phyloP scores from a whole-genome alignment of 441 rosid genomes.

The Pelargonium citronellum region DNA sequence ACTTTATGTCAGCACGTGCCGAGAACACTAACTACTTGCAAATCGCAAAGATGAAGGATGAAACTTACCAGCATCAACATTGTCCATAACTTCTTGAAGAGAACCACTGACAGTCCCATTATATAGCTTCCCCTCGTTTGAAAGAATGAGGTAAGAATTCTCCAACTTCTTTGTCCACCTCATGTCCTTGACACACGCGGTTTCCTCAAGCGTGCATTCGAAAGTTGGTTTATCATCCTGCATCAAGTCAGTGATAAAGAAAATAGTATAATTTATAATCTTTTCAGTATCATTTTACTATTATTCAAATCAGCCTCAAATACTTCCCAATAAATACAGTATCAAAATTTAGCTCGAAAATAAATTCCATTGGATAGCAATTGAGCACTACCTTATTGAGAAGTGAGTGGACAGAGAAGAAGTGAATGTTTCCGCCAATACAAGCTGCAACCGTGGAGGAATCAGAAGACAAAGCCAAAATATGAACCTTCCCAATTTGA shows the following conservation, averaged over 20 bases:
- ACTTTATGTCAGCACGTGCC: neutral
- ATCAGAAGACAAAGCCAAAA: constrained; percentile 57
- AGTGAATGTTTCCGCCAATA: constrained; percentile 40
- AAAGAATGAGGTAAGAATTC: constrained; percentile 53
- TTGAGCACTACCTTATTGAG: constrained; percentile 42
- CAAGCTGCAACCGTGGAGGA: constrained; percentile 56
- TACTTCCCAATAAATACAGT: neutral
- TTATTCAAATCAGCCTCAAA: constrained; percentile 1
- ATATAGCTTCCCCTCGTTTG: constrained; percentile 46
- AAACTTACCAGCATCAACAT: constrained; percentile 71
- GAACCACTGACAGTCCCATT: constrained; percentile 42
- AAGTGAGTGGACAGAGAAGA: constrained; percentile 53
- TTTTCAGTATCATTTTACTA: neutral
- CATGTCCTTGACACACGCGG: constrained; percentile 58
- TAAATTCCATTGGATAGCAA: neutral
- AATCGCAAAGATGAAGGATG: neutral
- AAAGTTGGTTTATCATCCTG: constrained; percentile 48
- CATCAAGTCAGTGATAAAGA: constrained; percentile 16
- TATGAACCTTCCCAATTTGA: constrained; percentile 40
- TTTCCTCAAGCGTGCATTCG: constrained; percentile 42
- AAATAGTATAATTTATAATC: neutral
- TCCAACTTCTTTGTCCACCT: constrained; percentile 53
- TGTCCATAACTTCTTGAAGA: constrained; percentile 49
- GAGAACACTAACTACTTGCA: neutral
- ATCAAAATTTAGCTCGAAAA: no score